These are phyloP conservation scores for Entomortierella lignicola DNA, from an alignment of 192 early-diverging fungal species.

Conservation along the genomic window DNA sequence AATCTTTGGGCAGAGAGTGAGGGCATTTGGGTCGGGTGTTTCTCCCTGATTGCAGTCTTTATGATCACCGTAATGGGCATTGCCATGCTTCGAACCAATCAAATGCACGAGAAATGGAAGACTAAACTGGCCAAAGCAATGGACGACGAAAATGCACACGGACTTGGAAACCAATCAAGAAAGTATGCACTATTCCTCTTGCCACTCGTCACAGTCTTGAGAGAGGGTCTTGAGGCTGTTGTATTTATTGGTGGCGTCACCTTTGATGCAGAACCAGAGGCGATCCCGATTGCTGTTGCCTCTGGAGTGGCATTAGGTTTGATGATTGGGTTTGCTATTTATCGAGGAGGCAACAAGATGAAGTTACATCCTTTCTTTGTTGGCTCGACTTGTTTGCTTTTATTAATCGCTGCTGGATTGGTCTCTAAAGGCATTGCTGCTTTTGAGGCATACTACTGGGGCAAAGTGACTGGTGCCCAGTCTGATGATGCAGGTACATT, in stretches of 20 bases:
- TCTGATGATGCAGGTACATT: slow-evolving; percentile 67
- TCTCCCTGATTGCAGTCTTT: slow-evolving; percentile 78
- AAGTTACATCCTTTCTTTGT: slow-evolving; percentile 85
- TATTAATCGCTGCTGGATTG: slow-evolving; percentile 86
- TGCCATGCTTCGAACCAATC: slow-evolving; percentile 79
- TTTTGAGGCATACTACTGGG: slow-evolving; percentile 77
- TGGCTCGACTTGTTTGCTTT: slow-evolving; percentile 73
- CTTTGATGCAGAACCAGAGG: slow-evolving; percentile 66
- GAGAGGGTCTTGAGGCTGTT: slow-evolving; percentile 90
- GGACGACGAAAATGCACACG: slow-evolving; percentile 55
- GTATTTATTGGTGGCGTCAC: slow-evolving; percentile 90
- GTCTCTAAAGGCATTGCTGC: slow-evolving; percentile 73
- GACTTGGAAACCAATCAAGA: slow-evolving; percentile 49
- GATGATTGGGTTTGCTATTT: slow-evolving; percentile 79
- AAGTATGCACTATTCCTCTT: slow-evolving; percentile 82
- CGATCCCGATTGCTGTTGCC: slow-evolving; percentile 85
- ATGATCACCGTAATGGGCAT: slow-evolving; percentile 86
- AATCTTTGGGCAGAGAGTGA: slow-evolving; percentile 60
- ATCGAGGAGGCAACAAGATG: slow-evolving; percentile 75
- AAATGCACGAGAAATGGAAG: slow-evolving; percentile 86
- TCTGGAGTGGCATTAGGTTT: slow-evolving; percentile 73
- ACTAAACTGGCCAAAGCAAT: slow-evolving; percentile 68
- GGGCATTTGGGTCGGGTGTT: slow-evolving; percentile 68
- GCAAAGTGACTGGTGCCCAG: slow-evolving; percentile 67
- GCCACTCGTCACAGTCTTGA: slow-evolving; percentile 86